Base-by-base conservation (phyloP, 2,329 filamentous ascomycete genomes). In the Botrytis medusae region DNA sequence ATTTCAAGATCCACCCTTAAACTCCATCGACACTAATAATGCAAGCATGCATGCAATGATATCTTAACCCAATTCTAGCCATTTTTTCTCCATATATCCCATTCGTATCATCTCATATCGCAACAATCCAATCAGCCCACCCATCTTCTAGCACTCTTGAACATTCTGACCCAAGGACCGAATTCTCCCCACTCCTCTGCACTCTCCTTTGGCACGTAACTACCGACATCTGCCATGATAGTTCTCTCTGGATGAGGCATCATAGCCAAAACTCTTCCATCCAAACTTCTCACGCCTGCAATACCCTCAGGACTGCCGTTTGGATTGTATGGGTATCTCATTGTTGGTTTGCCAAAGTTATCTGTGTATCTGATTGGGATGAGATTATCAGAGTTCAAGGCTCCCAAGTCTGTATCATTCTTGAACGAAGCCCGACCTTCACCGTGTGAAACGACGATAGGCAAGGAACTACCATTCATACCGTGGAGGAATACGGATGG, bases 401-500 rank as follows among this genome's bases (percentile, higher is more conserved):
- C 82, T 73, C 86, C 82, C 29, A 87, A 82, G 69, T 84, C 84
- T 25, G 86, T 84, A 18, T 85, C 84, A n/a, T 85, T 85, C 3
- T 85, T 81, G 81, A 95, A 95, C 12, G 86, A 85, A 22, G 95
- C 96, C 46, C 93, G 90, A 22, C 96, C 96, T 83, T 99, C 95
- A 67, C 94, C 95, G 83, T 98, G 95, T 0, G 94, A 94, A 25
- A 95, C 93, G 34, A 91, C 93, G 75, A 98, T 96, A 46, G 95
- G 95, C 10, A 98, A 86, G 3, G 89, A 88, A 7, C 92, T 93
- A 72, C 93, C 92, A 77, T 89, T 84, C 95, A 98, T 97, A 79
- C 93, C 93, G 82, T 95, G 88, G 76, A 98, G 87, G 87, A 98
- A 98, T 74, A 98, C 92, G n/a, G 90, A 92, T 4, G 90, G 89